phyloP scores from a whole-genome alignment of 257 asterid genomes.

The Forsythia viridissima region DNA sequence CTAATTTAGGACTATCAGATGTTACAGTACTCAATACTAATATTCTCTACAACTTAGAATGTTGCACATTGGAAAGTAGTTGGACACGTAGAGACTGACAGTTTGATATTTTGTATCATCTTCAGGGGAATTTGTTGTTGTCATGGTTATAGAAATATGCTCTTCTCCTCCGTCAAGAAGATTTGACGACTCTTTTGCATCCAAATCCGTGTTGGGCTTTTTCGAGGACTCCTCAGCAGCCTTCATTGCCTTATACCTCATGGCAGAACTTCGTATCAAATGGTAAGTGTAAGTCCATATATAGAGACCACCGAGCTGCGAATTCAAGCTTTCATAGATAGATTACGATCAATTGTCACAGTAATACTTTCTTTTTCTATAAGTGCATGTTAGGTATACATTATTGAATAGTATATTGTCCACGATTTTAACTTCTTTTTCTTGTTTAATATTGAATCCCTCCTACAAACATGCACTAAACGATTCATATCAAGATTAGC shows the following conservation, averaged over 20 bases:
- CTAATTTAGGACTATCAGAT: not conserved
- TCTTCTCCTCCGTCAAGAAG: slow-evolving; percentile 43
- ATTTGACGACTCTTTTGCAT: slow-evolving; percentile 41
- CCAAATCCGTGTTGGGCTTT: slow-evolving; percentile 55
- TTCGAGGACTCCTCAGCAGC: slow-evolving; percentile 31
- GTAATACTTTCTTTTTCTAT: not conserved
- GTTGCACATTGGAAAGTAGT: not conserved
- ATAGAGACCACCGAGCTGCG: slow-evolving; percentile 78
- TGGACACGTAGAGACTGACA: not conserved
- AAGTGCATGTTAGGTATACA: too few relatives aligned
- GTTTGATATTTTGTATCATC: not conserved
- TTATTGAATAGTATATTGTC: too few relatives aligned
- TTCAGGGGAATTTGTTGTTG: not conserved
- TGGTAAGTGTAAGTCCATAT: slow-evolving; percentile 78
- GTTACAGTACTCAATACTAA: not conserved
- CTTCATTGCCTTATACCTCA: slow-evolving; percentile 32
- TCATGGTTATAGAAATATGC: slow-evolving; percentile 2
- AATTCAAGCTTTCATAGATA: slow-evolving; percentile 3
- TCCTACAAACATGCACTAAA: not conserved
- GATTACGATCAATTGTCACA: not conserved
- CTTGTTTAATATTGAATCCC: not conserved
- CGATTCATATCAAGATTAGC: not conserved
- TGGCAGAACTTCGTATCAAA: slow-evolving; percentile 52
- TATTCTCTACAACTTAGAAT: not conserved
- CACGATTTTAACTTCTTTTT: too few relatives aligned